Conservation (phyloP, 169 alveolate genomes). For the Plasmodium gonderi region DNA sequence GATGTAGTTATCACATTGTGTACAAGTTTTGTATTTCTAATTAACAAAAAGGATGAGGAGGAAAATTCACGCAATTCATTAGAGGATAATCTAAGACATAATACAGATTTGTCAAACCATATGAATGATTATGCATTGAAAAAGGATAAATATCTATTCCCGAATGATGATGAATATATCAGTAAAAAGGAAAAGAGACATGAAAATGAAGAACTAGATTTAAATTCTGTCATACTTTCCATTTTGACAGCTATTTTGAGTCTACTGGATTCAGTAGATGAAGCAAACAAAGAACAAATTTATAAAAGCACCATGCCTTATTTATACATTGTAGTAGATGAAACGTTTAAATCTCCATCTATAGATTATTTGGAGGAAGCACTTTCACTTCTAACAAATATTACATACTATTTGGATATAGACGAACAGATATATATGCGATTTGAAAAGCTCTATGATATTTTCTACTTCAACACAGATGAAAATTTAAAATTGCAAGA, state of each 20-base stretch:
- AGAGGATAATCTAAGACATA: constrained; percentile 18
- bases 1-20: constrained; percentile 59
- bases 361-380: constrained; percentile 69
- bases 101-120: background rate
- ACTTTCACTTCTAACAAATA: constrained; percentile 46
- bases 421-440: constrained; percentile 65
- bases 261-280: constrained; percentile 61
- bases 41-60: constrained; percentile 45
- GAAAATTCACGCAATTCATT: constrained; percentile 10
- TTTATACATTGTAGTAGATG: constrained; percentile 58
- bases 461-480: constrained; percentile 63
- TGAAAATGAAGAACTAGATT: constrained; percentile 65
- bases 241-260: constrained; percentile 57
- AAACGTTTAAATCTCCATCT: constrained; percentile 70
- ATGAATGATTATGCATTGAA: background rate
- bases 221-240: constrained; percentile 42
- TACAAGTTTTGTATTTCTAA: constrained; percentile 40
- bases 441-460: constrained; percentile 64
- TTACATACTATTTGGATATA: constrained; percentile 54
- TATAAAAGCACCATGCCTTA: constrained; percentile 49
- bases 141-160: constrained; percentile 3
- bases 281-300: constrained; percentile 42
- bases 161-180: background rate
- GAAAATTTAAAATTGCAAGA: constrained; percentile 43
- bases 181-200: constrained; percentile 32